Evolutionary conservation across 805 yeast species (phyloP).

Genomic region (Pachysolen tannophilus): DNA sequence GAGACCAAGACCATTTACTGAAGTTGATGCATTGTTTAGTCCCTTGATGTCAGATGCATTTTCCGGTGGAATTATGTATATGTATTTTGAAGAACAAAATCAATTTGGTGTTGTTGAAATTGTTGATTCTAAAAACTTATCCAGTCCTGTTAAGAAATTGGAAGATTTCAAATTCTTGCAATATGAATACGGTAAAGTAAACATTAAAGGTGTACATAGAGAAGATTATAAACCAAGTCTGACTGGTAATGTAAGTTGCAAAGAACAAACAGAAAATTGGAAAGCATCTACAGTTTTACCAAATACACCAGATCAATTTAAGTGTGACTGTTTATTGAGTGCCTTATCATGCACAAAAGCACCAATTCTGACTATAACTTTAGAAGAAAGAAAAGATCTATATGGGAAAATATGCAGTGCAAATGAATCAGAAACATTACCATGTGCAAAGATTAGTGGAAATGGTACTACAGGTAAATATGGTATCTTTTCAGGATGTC

Average conservation of each 20-base stretch:
- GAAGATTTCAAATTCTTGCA: conserved; percentile 27
- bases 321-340: conserved; percentile 37
- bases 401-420: conserved; percentile 26
- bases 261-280: conserved; percentile 12
- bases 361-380: conserved; percentile 16
- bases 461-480: conserved; percentile 30
- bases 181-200: conserved; percentile 20
- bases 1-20: conserved; percentile 60
- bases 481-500: conserved; percentile 34
- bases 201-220: conserved; percentile 16
- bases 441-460: conserved; percentile 30
- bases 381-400: conserved; percentile 16
- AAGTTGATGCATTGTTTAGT: conserved; percentile 61
- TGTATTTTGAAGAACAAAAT: conserved; percentile 39
- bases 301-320: conserved; percentile 30
- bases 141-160: conserved; percentile 20
- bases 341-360: conserved; percentile 29
- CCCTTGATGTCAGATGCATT: conserved; percentile 64
- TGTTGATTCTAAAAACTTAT: conserved; percentile 9
- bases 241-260: conserved; percentile 4
- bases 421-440: conserved; percentile 13
- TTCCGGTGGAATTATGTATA: conserved; percentile 52
- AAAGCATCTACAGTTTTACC: conserved; percentile 24
- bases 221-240: conserved; percentile 2
- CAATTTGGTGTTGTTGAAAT: conserved; percentile 34